Percentiles rank a stretch among this genome's conserved stretches.
phyloP scores from a whole-genome alignment of 345 rosid genomes.

The Tarenaya hassleriana region DNA sequence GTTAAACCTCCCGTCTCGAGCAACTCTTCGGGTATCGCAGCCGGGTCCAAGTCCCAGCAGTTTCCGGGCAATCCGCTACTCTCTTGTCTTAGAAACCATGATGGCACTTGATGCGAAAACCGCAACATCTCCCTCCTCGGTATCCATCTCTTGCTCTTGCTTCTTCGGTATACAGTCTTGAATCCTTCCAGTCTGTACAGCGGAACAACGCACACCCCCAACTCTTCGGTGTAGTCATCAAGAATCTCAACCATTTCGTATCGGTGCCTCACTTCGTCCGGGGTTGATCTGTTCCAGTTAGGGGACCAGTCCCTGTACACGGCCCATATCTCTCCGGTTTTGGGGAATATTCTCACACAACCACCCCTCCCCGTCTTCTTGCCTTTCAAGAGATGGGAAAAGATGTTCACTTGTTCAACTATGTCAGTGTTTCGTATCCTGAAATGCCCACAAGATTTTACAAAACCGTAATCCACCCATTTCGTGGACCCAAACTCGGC shows the following conservation, averaged over 20 bases:
- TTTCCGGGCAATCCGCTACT: constrained; percentile 51
- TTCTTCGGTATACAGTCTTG: constrained; percentile 78
- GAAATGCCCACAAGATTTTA: constrained; percentile 96
- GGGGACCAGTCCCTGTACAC: constrained; percentile 85
- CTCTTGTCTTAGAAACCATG: constrained; percentile 73
- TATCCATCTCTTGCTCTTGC: constrained; percentile 71
- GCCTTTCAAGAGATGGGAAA: constrained; percentile 79
- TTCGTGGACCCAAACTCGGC: constrained; percentile 76
- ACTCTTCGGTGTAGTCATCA: constrained; percentile 87
- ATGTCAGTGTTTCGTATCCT: constrained; percentile 74
- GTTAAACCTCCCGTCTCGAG: constrained; percentile 49
- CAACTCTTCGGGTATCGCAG: constrained; percentile 79
- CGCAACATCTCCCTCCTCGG: constrained; percentile 88
- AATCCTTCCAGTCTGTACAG: constrained; percentile 67
- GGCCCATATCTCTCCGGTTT: constrained; percentile 92
- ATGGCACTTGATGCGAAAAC: constrained; percentile 89
- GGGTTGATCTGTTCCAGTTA: constrained; percentile 76
- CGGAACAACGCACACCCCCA: constrained; percentile 74
- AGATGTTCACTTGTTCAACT: constrained; percentile 85
- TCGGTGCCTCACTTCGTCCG: constrained; percentile 73
- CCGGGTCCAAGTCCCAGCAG: constrained; percentile 99
- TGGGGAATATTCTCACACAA: constrained; percentile 84
- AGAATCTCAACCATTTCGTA: constrained; percentile 99
- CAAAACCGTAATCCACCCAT: constrained; percentile 79
- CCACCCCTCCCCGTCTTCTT: constrained; percentile 97